Base-by-base conservation (phyloP, 1,139 yeast species). In the Keqinozyma sinolaborantium region DNA sequence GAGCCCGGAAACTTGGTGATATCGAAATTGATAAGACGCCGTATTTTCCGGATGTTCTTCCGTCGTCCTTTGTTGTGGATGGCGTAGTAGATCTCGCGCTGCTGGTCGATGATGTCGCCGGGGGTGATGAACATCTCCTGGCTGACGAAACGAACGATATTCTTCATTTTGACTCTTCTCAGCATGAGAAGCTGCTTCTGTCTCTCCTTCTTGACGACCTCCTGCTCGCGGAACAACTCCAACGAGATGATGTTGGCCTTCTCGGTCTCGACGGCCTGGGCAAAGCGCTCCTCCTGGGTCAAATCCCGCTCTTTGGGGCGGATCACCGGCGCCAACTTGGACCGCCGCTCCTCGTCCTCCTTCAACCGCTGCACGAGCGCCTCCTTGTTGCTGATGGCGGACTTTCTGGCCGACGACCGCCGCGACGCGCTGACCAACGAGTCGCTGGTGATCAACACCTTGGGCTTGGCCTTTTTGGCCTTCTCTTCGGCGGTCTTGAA, bases 211-310 rank as follows among this genome's bases (percentile, higher is more conserved):
- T 86, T 83, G 28, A 79, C 82, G 28, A 83, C 68, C 53, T 92
- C 98, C 52, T 86, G 92, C 46, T 90, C 94, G 47, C 82, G 77
- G 49, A 85, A 90, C 47, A 73, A 69, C 39, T 84, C 78, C 42
- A 92, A 65, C 3, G 97, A 83, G 19, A 77, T 66, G 4, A 79
- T 61, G 53, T 94, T 92, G 30, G 74, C 72, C 50, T 74, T 71
- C 54, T 92, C 98, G 0, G 97, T 94, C 44, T 82, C 84, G 28
- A 79, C 67, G 0, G 98, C 97, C 50, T 88, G 95, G 9, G 73
- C 82, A 31, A 92, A 60, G 36, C 90, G 69, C 51, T 92, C 95
- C 40, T 83, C 95, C 48, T 92, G 95, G 0, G 98, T 88, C 52
- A 84, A 52, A 42, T 73, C 79, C 11, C 66, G 64, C 33, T 72